These are phyloP conservation scores for Calocera cornea DNA, from an alignment of 768 basidiomycete species.

Conservation along the genomic window DNA sequence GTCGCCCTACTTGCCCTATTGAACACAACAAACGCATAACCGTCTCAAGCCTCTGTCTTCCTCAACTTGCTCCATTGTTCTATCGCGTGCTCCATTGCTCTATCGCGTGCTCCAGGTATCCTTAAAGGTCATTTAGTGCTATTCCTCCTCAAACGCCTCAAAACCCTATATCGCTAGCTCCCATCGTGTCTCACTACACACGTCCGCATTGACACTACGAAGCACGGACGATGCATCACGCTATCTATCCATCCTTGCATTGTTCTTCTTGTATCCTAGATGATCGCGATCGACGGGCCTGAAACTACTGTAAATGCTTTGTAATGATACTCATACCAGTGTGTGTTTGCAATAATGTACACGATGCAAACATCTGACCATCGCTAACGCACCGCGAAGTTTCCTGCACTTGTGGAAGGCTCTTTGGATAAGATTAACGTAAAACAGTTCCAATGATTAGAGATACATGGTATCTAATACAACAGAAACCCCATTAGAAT, in stretches of 20 bases:
- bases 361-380: neutral
- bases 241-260: neutral
- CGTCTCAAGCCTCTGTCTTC: neutral
- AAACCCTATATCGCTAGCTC: slow-evolving; percentile 3
- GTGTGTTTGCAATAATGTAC: slow-evolving; percentile 3
- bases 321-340: neutral
- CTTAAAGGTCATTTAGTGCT: neutral
- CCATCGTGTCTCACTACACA: neutral
- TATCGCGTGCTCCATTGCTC: no score
- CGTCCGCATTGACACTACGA: neutral
- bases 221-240: slow-evolving; percentile 2
- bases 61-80: neutral
- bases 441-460: no score
- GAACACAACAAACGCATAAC: neutral
- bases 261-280: slow-evolving; percentile 1
- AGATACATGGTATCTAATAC: no score
- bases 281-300: neutral
- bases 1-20: neutral
- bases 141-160: neutral
- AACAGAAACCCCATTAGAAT: no score
- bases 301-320: neutral
- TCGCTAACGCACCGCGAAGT: neutral
- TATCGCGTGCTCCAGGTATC: no score
- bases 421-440: neutral
- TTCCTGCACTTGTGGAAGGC: neutral